Evolutionary conservation across 176 grass and related monocot genomes (phyloP).

Genomic region (Oryza punctata): DNA sequence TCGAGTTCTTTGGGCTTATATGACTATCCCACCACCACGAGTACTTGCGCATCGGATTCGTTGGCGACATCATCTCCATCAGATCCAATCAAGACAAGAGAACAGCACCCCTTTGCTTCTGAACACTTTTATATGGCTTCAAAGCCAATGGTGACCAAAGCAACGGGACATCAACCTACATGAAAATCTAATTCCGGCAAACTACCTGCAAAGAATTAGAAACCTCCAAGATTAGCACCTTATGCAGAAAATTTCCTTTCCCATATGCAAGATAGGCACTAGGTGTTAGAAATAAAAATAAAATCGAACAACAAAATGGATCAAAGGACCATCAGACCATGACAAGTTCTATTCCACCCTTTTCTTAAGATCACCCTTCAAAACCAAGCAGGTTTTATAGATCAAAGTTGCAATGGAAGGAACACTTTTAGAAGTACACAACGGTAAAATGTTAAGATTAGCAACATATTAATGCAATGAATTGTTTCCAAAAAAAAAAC

Average conservation of each 20-base stretch:
- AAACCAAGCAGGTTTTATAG: slow-evolving; percentile 21
- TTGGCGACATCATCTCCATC: slow-evolving; percentile 67
- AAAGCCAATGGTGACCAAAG: slow-evolving; percentile 30
- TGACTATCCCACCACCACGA: slow-evolving; percentile 99
- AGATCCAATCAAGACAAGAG: slow-evolving; percentile 18
- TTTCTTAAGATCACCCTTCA: not conserved
- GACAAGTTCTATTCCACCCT: not conserved
- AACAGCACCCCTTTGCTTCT: slow-evolving; percentile 13
- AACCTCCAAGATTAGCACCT: slow-evolving; percentile 16
- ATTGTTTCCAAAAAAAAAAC: slow-evolving; percentile 16
- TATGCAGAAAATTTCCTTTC: slow-evolving; percentile 6
- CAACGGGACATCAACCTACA: slow-evolving; percentile 12
- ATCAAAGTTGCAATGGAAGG: not conserved
- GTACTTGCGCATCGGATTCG: slow-evolving; percentile 70
- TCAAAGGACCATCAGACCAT: not conserved
- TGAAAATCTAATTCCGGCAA: slow-evolving; percentile 10
- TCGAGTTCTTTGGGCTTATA: slow-evolving; percentile 87
- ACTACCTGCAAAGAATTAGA: slow-evolving; percentile 42
- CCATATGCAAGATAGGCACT: not conserved
- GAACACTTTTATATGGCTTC: slow-evolving; percentile 5
- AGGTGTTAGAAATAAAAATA: not conserved
- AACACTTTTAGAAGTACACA: slow-evolving; percentile 19
- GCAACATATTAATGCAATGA: slow-evolving; percentile 7
- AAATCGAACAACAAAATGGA: not conserved
- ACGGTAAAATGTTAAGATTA: slow-evolving; percentile 37